phyloP scores from a whole-genome alignment of 2,329 filamentous ascomycete species.

The Bertia moriformis region DNA sequence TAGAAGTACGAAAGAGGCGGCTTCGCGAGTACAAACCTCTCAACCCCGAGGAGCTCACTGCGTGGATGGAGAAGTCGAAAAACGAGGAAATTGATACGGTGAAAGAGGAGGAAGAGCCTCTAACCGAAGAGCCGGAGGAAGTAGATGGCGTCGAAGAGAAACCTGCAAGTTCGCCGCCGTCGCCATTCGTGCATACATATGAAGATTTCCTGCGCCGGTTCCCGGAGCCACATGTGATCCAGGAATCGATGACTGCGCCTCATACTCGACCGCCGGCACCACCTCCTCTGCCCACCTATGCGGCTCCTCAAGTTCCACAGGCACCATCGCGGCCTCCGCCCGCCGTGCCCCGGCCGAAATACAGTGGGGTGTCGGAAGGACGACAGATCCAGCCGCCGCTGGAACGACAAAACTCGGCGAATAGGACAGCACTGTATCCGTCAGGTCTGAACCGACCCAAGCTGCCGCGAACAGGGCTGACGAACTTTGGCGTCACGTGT shows the following conservation, averaged over 20 bases:
- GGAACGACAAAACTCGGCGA: constrained; percentile 26
- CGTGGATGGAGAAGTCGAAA: constrained; percentile 43
- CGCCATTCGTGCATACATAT: constrained; percentile 36
- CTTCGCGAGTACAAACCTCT: constrained; percentile 44
- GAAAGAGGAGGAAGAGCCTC: constrained; percentile 13
- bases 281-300: constrained; percentile 9
- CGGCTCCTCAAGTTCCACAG: constrained; percentile 21
- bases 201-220: constrained; percentile 48
- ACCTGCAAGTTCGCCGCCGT: constrained; percentile 4
- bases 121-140: constrained; percentile 20
- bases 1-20: constrained; percentile 37
- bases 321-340: constrained; percentile 33
- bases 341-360: constrained; percentile 33
- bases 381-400: constrained; percentile 25
- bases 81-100: constrained; percentile 20
- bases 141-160: constrained; percentile 16
- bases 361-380: constrained; percentile 48
- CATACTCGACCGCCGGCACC: constrained; percentile 18
- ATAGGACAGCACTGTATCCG: constrained; percentile 24
- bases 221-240: constrained; percentile 37
- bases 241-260: constrained; percentile 35
- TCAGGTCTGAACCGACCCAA: constrained; percentile 22
- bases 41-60: constrained; percentile 42
- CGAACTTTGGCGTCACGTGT: constrained; percentile 52
- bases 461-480: constrained; percentile 43